Evolutionary conservation across 805 yeast genomes (phyloP), one percentile per base, ranked within the genome.

Genomic region (Lipomyces japonicus): DNA sequence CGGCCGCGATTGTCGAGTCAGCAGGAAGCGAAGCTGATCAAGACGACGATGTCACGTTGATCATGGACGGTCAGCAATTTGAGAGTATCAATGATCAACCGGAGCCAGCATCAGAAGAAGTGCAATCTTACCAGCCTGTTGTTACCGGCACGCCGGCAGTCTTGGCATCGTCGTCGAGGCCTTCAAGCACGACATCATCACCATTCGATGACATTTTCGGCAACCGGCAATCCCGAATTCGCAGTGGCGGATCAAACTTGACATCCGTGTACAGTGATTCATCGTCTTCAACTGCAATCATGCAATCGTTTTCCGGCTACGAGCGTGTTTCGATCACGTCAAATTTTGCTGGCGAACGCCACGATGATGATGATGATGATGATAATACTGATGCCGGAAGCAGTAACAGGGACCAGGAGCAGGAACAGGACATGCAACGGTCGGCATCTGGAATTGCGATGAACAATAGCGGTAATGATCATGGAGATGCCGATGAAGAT

Each of bases 251-350:
- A 44, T 45, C 31, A n/a, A 43, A 41, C 25, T 48, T 50, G 10
- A 24, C 7, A 7, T 28, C 31, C 7, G 37, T 42, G 25, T 44
- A 14, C 35, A 46, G 51, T 25, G 56, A 52, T 34, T n/a, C n/a
- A n/a, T n/a, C n/a, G n/a, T 16, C 49, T 4, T 52, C 56, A 21
- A 52, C 56, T 3, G 47, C 49, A 23, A 52, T 52, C 18, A 52
- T 52, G 56, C 52, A 52, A 40, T 28, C 56, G 21, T 52, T 52
- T 35, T 46, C 37, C 2, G 48, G 30, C 23, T 52, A 47, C 32
- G 37, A 34, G 9, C 37, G 37, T 14, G 6, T 6, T 6, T 34
- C 37, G 21, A 19, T 6, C 21, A 34, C 16, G 9, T 34, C 37
- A 6, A 14, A 14, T 14, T 6, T 6, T 6, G 7, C 37, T 6